Evolutionary conservation across 2,329 filamentous ascomycete species (phyloP).

Genomic region (Fusarium sp.): DNA sequence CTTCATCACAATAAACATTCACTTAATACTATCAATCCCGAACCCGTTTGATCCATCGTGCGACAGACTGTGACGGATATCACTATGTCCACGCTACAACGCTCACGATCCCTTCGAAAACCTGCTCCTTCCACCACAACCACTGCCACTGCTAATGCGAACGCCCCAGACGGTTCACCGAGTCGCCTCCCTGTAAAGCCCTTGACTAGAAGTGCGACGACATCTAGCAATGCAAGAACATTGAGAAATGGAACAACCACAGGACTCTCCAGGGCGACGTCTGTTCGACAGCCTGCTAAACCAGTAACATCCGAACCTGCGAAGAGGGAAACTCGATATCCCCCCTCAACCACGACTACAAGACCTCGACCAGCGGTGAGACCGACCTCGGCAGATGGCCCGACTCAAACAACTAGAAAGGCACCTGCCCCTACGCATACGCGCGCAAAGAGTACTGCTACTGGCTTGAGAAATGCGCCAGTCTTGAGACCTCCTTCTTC

Average conservation of each 20-base stretch:
- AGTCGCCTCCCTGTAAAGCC: slow-evolving; percentile 63
- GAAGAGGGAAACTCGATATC: slow-evolving; percentile 46
- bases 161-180: slow-evolving; percentile 51
- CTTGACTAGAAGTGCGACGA: slow-evolving; percentile 47
- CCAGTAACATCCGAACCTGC: slow-evolving; percentile 17
- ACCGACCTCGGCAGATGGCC: slow-evolving; percentile 46
- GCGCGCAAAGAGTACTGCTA: slow-evolving; percentile 48
- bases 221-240: slow-evolving; percentile 36
- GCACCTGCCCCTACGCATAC: slow-evolving; percentile 36
- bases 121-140: slow-evolving; percentile 41
- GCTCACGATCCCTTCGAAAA: slow-evolving; percentile 61
- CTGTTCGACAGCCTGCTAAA: slow-evolving; percentile 35
- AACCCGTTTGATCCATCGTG: background rate
- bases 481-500: slow-evolving; percentile 46
- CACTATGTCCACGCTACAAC: slow-evolving; percentile 56
- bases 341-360: slow-evolving; percentile 48
- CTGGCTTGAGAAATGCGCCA: slow-evolving; percentile 40
- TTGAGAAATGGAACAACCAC: slow-evolving; percentile 30
- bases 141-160: slow-evolving; percentile 12
- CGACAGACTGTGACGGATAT: background rate
- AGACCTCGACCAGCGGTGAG: slow-evolving; percentile 42
- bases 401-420: slow-evolving; percentile 34
- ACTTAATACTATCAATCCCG: slow-evolving; percentile 12
- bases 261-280: slow-evolving; percentile 34
- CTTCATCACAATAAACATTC: slow-evolving; percentile 26